Evolutionary conservation across 805 yeast genomes (phyloP).

Genomic region (Kuraishia hungarica): DNA sequence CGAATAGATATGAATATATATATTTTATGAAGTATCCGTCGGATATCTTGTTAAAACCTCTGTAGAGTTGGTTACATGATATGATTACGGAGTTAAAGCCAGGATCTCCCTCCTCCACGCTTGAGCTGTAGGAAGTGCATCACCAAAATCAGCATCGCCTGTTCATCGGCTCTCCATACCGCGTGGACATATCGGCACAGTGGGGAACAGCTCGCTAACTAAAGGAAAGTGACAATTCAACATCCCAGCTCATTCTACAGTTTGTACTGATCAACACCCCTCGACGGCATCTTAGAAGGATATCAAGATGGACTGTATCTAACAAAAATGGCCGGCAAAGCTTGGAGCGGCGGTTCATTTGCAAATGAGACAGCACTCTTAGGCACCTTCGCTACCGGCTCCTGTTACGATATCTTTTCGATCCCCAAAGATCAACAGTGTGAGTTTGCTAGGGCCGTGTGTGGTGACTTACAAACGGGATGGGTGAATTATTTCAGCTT

Average conservation of each 20-base stretch:
- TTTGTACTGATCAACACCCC: neutral
- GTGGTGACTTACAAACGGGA: constrained; percentile 19
- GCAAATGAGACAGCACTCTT: neutral
- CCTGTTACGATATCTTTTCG: constrained; percentile 14
- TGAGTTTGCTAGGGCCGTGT: constrained; percentile 16
- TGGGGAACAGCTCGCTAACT: neutral
- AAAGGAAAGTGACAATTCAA: neutral
- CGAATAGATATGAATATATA: no score
- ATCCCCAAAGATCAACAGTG: constrained; percentile 19
- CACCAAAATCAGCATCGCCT: neutral
- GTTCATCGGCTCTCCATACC: neutral
- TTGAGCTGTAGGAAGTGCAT: neutral
- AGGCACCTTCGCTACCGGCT: neutral
- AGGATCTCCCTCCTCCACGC: neutral
- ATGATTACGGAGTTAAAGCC: no score
- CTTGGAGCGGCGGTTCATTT: neutral
- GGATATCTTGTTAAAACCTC: no score
- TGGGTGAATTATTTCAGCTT: constrained; percentile 17
- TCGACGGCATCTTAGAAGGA: neutral
- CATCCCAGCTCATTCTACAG: no score
- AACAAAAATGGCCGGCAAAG: neutral
- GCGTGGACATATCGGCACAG: neutral
- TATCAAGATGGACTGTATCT: neutral
- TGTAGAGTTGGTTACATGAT: no score
- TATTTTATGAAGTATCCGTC: no score